Conservation (phyloP, 768 basidiomycete species). For the Phlegmacium glaucopus region DNA sequence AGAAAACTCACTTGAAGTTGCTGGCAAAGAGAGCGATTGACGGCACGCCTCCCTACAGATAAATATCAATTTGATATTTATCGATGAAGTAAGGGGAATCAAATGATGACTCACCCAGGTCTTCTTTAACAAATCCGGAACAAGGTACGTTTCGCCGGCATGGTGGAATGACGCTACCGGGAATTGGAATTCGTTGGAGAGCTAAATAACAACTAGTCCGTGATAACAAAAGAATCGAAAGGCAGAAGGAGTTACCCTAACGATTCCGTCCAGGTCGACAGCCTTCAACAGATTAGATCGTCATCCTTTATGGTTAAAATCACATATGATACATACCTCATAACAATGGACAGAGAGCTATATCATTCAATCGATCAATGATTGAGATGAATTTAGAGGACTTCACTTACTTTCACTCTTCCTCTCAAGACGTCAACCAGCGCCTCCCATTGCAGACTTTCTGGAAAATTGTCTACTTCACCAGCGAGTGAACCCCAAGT, state of each 20-base stretch:
- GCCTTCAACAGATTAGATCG: slow-evolving; percentile 32
- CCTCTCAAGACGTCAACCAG: slow-evolving; percentile 72
- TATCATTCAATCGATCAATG: not conserved
- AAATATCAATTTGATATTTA: not conserved
- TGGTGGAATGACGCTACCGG: slow-evolving; percentile 75
- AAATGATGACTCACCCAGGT: slow-evolving; percentile 45
- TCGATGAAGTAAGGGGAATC: too few species aligned
- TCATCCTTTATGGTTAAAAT: not conserved
- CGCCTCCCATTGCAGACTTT: slow-evolving; percentile 67
- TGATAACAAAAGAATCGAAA: not conserved
- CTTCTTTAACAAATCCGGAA: slow-evolving; percentile 71
- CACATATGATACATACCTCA: slow-evolving; percentile 27
- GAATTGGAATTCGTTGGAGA: slow-evolving; percentile 82
- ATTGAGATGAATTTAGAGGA: too few species aligned
- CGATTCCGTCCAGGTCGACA: slow-evolving; percentile 64
- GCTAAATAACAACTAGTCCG: slow-evolving; percentile 24
- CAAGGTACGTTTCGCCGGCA: slow-evolving; percentile 77
- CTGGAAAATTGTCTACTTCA: slow-evolving; percentile 48
- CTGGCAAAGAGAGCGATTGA: slow-evolving; percentile 73
- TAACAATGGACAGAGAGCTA: slow-evolving; percentile 43
- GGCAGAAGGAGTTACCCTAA: slow-evolving; percentile 52
- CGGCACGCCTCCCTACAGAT: slow-evolving; percentile 44
- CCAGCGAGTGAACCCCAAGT: slow-evolving; percentile 37
- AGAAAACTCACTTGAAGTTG: slow-evolving; percentile 41
- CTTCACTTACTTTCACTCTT: slow-evolving; percentile 61